Conservation (phyloP, 768 basidiomycete genomes). For the Tylopilus plumbeoviolaceoides region DNA sequence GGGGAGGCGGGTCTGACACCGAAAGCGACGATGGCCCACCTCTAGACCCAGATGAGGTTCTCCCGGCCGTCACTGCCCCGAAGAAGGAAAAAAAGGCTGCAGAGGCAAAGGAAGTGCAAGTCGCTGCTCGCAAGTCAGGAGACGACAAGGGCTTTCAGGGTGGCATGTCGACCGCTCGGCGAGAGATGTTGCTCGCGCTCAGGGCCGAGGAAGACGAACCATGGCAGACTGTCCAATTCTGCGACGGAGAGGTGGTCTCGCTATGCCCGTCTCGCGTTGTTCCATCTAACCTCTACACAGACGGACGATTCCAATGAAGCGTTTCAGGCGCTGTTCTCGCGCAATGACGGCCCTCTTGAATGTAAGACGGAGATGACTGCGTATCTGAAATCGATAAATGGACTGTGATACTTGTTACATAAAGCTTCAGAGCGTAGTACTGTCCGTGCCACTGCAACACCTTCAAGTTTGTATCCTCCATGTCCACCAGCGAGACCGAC, state of each 20-base stretch:
- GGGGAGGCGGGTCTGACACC: conserved; percentile 50
- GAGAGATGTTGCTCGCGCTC: conserved; percentile 75
- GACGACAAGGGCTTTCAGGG: conserved; percentile 66
- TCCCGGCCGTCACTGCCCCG: conserved; percentile 34
- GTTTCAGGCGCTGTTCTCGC: conserved; percentile 65
- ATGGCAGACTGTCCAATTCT: conserved; percentile 69
- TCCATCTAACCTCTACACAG: conserved; percentile 36
- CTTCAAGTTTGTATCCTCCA: conserved; percentile 12
- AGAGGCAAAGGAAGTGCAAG: conserved; percentile 75
- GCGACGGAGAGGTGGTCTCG: conserved; percentile 54
- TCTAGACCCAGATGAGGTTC: conserved; percentile 71
- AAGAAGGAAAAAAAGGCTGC: conserved; percentile 58
- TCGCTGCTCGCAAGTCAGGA: conserved; percentile 59
- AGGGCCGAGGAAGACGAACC: conserved; percentile 73
- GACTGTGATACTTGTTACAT: conserved; percentile 37
- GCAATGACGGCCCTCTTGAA: conserved; percentile 44
- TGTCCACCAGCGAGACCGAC: conserved; percentile 52
- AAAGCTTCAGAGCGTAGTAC: background rate
- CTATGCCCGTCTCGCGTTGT: background rate
- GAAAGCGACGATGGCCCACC: conserved; percentile 79
- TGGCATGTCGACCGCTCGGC: conserved; percentile 62
- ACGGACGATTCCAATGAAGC: conserved; percentile 50
- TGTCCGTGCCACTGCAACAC: background rate
- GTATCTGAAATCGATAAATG: conserved; percentile 55
- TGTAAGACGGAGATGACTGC: conserved; percentile 53